These are phyloP conservation scores for Scheffersomyces stipitis DNA, from an alignment of 805 yeast species.

Conservation along the genomic window DNA sequence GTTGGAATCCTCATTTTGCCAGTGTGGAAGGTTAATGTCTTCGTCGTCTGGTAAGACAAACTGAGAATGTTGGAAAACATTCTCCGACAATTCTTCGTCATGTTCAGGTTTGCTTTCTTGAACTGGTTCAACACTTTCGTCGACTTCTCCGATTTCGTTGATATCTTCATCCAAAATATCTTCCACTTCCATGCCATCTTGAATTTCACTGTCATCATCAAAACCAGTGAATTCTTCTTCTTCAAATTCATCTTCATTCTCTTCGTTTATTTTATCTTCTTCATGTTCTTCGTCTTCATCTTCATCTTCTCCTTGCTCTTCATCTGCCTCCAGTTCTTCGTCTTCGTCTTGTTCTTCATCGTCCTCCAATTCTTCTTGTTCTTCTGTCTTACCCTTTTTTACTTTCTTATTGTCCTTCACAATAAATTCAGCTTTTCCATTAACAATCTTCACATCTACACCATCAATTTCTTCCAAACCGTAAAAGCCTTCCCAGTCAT, in stretches of 20 bases:
- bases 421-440: constrained; percentile 64
- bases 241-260: constrained; percentile 25
- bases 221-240: constrained; percentile 28
- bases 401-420: constrained; percentile 36
- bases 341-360: constrained; percentile 5
- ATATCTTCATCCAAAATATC: constrained; percentile 8
- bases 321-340: constrained; percentile 12
- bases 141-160: constrained; percentile 3
- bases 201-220: constrained; percentile 13
- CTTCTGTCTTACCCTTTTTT: constrained; percentile 13
- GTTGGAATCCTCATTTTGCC: constrained; percentile 50
- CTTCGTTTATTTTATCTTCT: constrained; percentile 14
- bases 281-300: constrained; percentile 16
- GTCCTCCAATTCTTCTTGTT: constrained; percentile 3
- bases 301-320: constrained; percentile 17
- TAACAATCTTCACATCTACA: constrained; percentile 72
- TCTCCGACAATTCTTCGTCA: constrained; percentile 22
- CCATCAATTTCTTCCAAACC: constrained; percentile 95
- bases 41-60: constrained; percentile 30
- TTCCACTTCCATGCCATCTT: constrained; percentile 3
- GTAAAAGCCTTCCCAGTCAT: constrained; percentile 85
- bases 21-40: constrained; percentile 55
- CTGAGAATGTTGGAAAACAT: constrained; percentile 26
- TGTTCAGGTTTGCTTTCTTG: not conserved
- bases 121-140: not conserved